Percentiles rank a stretch among this genome's conserved stretches.
Conservation (phyloP, 257 asterid species). For the Leptodermis oblonga region DNA sequence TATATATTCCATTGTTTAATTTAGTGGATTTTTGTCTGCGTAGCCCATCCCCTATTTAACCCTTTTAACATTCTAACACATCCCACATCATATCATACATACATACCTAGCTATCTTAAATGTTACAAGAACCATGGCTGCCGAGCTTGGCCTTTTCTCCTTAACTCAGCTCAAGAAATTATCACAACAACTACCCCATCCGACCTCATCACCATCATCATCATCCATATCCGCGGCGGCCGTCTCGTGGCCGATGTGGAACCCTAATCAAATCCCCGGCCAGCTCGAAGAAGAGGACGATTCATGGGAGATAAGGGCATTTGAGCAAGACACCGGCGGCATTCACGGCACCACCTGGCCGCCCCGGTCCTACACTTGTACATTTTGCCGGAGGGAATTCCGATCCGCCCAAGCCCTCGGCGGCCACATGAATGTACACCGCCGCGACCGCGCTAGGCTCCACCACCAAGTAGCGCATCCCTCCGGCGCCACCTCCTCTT, state of each 20-base stretch:
- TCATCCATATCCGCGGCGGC: background rate
- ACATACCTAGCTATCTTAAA: slow-evolving; percentile 29
- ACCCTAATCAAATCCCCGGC: slow-evolving; percentile 12
- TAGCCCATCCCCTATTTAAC: slow-evolving; percentile 52
- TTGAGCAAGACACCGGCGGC: slow-evolving; percentile 55
- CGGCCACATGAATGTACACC: slow-evolving; percentile 83
- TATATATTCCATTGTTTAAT: too few species aligned
- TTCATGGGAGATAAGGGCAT: slow-evolving; percentile 66
- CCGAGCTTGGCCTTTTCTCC: slow-evolving; percentile 29
- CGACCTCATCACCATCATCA: background rate
- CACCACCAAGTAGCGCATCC: slow-evolving; percentile 34
- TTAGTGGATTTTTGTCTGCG: slow-evolving; percentile 35
- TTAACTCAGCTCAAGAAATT: slow-evolving; percentile 18
- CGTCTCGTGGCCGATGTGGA: slow-evolving; percentile 35
- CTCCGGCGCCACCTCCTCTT: slow-evolving; percentile 10
- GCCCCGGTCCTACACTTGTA: slow-evolving; percentile 59
- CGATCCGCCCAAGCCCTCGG: slow-evolving; percentile 79
- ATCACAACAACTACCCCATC: slow-evolving; percentile 14
- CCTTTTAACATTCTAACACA: slow-evolving; percentile 5
- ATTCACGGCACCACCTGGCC: slow-evolving; percentile 67
- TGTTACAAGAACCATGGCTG: slow-evolving; percentile 32
- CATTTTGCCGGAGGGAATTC: slow-evolving; percentile 62
- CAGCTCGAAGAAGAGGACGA: slow-evolving; percentile 45
- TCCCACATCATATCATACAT: slow-evolving; percentile 18
- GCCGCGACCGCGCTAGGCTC: slow-evolving; percentile 61